Evolutionary conservation across 495 filamentous ascomycete species (phyloP), one percentile per base, ranked within the genome.

Genomic region (Rhizodiscina lignyota): DNA sequence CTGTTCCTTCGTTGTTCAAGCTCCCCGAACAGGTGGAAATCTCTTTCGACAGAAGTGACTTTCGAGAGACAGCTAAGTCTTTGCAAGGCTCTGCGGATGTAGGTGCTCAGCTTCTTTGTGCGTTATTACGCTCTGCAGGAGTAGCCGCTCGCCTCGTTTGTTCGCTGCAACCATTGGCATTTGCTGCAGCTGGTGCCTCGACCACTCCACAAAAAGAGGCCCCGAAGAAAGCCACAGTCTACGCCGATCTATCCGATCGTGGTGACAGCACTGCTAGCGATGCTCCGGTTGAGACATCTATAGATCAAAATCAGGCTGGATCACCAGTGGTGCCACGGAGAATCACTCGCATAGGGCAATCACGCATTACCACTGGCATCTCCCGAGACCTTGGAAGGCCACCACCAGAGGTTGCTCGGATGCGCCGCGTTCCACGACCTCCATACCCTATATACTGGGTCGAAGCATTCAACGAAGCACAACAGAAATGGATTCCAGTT

Each of bases 361-460:
- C 24, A 27, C 24, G 24, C 13, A 27, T 13, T 27, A 27, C 8
- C 24, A 13, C 8, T 6, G 8, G 24, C 24, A 27, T 13, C 8
- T 27, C 24, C 13, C 6, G 6, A 13, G 24, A 27, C 24, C 24
- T 27, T 13, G 24, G 24, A 27, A 27, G 13, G 13, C 8, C 24
- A 8, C 24, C 24, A 6, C 13, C 24, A 27, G 8, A 27, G 13
- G 24, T 27, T 27, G 8, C 6, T 8, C 6, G 13, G 13, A 27
- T 8, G 24, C n/a, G n/a, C n/a, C n/a, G 13, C 24, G 24, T 8
- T 27, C 13, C 24, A 27, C 13, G 24, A 27, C 8, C 83, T 2
- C 52, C 66, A 2, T 80, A 73, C 41, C 91, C 89, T 0, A 59
- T 96, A 4, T 94, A 80, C 51, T 97, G 89, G 89, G 75, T 94